Evolutionary conservation across 306 rosid genomes (phyloP).

Genomic region (Hylodesmum podocarpum): DNA sequence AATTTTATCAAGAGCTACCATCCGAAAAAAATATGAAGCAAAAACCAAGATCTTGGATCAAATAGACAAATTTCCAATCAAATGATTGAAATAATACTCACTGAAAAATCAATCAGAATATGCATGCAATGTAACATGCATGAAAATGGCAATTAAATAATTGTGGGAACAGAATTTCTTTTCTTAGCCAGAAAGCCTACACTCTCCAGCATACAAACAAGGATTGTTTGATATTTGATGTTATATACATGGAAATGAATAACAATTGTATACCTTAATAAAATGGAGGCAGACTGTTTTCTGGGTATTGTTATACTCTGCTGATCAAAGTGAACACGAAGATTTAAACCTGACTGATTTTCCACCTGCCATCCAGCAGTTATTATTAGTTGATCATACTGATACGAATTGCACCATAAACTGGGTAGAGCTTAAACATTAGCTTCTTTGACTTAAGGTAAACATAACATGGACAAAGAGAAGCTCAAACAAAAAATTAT

Average conservation of each 20-base stretch:
- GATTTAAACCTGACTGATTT: conserved; percentile 69
- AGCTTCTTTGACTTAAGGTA: conserved; percentile 3
- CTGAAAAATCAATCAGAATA: conserved; percentile 7
- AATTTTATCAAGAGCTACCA: conserved; percentile 22
- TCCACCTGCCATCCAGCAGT: conserved; percentile 66
- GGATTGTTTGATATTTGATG: neutral
- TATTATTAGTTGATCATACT: conserved; percentile 26
- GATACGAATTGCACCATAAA: conserved; percentile 11
- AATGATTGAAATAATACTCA: conserved; percentile 22
- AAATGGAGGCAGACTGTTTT: conserved; percentile 65
- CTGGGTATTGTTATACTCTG: conserved; percentile 62
- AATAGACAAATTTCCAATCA: neutral
- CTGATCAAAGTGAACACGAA: conserved; percentile 65
- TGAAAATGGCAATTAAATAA: conserved; percentile 22
- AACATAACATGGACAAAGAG: neutral
- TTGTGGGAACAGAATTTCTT: neutral
- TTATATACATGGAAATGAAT: conserved; percentile 14
- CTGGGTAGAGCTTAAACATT: neutral
- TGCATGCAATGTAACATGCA: neutral
- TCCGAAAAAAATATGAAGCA: conserved; percentile 20
- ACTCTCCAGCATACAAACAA: neutral
- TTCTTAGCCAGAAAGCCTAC: neutral
- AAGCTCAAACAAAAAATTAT: neutral
- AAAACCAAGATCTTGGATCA: conserved; percentile 28
- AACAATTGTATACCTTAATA: conserved; percentile 59